Conservation (phyloP, 2,329 filamentous ascomycete species). For the Sarocladium oryzae region DNA sequence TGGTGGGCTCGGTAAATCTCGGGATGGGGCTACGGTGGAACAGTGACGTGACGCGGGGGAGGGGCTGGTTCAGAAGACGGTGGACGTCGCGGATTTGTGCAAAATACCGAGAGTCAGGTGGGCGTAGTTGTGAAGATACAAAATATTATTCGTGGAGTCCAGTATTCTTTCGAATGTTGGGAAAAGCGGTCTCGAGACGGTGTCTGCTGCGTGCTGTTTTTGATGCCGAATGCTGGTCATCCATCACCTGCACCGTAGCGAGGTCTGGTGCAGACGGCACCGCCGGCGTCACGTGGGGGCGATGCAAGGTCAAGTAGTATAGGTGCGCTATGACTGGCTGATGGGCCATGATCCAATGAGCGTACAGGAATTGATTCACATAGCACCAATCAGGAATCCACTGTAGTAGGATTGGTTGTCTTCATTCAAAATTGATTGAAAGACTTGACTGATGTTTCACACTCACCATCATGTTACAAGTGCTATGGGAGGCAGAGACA, state of each 20-base stretch:
- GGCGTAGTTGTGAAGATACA: too few relatives aligned
- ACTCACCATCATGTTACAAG: too few relatives aligned
- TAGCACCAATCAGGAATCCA: background rate
- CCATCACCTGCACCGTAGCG: background rate
- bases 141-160: too few relatives aligned
- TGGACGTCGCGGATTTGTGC: background rate
- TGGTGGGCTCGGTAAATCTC: constrained; percentile 7
- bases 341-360: background rate
- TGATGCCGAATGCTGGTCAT: background rate
- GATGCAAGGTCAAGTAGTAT: background rate
- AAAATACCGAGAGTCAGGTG: background rate
- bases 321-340: background rate
- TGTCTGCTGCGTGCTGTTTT: background rate
- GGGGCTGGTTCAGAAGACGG: background rate
- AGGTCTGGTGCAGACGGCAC: background rate
- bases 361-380: background rate
- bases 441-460: too few relatives aligned
- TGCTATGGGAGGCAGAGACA: too few relatives aligned
- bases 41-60: constrained; percentile 8
- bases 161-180: background rate
- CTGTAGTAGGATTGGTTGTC: background rate
- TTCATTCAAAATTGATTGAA: background rate
- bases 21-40: background rate
- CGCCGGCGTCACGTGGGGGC: constrained; percentile 1
- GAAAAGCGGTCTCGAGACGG: background rate